Evolutionary conservation across 2,329 filamentous ascomycete species (phyloP), one percentile per base, ranked within the genome.

Genomic region (Sclerotinia glacialis): DNA sequence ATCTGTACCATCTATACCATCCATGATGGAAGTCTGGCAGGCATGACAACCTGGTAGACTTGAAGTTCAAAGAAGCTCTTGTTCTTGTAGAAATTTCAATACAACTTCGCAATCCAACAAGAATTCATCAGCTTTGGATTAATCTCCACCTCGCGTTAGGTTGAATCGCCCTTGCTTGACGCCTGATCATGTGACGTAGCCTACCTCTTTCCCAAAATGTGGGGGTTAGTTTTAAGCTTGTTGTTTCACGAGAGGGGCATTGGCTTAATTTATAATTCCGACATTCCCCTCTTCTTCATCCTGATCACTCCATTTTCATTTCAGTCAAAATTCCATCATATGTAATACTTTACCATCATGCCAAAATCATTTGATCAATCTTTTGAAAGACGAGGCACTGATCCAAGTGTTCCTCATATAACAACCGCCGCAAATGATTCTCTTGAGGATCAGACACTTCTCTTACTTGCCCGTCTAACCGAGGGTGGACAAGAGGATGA

Each of bases 401-500:
- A 74, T 68, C 67, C 71, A 21, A 74, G 70, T 49, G 68, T 71
- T 28, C 67, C 71, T 49, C 64, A 65, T 61, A 16, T 42, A 34
- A 60, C 69, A 54, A 44, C 66, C 53, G 46, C 67, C 12, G 50
- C 69, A 64, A 72, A 74, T 70, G 69, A 67, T 9, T 73, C 75
- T 16, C 67, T 74, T 6, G 74, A 75, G 68, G 75, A 76, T 52
- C 72, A 72, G 47, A 73, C 71, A 21, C 55, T 76, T 23, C 67
- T 76, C 14, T 88, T 94, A 72, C 86, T 97, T 71, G 93, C 93
- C 31, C 90, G 91, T 74, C 82, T 97, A 72, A 96, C 97, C 88
- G 92, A 96, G 76, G 92, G 92, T 54, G 93, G 92, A 64, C 87
- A 93, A 73, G 92, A 97, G 72, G 91, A 91, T 75, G 86, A 87